Base-by-base conservation (phyloP, 768 basidiomycete genomes). In the Suillus sp. region DNA sequence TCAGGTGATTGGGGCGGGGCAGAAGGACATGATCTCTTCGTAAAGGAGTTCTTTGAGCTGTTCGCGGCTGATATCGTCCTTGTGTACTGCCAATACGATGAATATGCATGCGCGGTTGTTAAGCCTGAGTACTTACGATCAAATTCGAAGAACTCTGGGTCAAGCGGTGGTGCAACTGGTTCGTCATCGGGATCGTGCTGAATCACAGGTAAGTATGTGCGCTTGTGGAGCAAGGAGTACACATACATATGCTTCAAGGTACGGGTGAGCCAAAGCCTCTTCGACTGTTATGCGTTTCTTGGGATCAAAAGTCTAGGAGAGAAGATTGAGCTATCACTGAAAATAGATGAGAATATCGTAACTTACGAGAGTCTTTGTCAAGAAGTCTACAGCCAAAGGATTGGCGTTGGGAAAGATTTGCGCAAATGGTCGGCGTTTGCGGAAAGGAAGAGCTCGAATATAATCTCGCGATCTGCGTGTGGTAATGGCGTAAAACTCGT, bases 401-500 rank as follows among this genome's bases (percentile, higher is more conserved):
- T 83, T 95, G 64, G 95, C 95, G 65, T 94, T 93, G 16, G 96
- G 95, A 82, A 96, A 99, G 54, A 99, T 74, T 48, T 86, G 83
- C 38, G 87, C 82, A 70, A 99, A 95, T 34, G 93, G 87, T 66
- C 85, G 84, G 68, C 85, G 86, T 79, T 95, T 96, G 66, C 92
- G 85, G 85, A 99, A 97, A 2, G 96, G 96, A 68, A 99, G 78
- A 1, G 93, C 92, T 22, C 96, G 90, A 65, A 99, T 92, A 75
- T 99, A 99, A 72, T 99, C 96, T 51, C 95, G 88, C 56, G 95
- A 96, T 60, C 96, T 81, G 20, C 89, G 85, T 11, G 94, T 93
- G 18, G 93, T 95, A 72, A 99, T 99, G 43, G 93, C 93, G 78
- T 98, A 95, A 78, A 98, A 99, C 72, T 99, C 97, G 68, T 99